Evolutionary conservation across 495 filamentous ascomycete genomes (phyloP).

Genomic region (Cryomyces minteri): DNA sequence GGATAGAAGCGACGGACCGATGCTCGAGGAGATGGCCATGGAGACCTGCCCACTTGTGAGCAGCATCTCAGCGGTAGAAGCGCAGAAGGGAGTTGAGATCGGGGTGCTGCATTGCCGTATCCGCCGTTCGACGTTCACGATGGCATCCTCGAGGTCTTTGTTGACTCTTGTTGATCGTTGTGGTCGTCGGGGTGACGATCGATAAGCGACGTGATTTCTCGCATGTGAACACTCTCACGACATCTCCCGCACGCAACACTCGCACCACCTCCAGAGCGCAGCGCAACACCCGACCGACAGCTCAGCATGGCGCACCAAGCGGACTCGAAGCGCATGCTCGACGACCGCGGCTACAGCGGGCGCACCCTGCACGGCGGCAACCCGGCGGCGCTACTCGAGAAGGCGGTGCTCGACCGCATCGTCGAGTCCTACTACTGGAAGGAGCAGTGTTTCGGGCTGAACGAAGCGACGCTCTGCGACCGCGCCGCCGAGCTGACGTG

Average conservation of each 20-base stretch:
- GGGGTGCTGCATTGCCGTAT: background rate
- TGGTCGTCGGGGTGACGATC: slow-evolving; percentile 1
- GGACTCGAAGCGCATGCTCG: slow-evolving; percentile 25
- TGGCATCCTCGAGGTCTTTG: no score
- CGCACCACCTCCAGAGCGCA: no score
- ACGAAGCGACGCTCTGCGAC: slow-evolving; percentile 77
- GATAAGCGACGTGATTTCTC: background rate
- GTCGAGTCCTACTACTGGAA: slow-evolving; percentile 94
- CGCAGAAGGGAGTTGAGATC: background rate
- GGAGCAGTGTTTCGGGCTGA: slow-evolving; percentile 92
- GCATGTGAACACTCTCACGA: no score
- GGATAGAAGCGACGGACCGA: slow-evolving; percentile 10
- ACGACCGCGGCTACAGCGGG: slow-evolving; percentile 38
- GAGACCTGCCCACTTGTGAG: slow-evolving; percentile 24
- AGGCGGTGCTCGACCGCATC: slow-evolving; percentile 85
- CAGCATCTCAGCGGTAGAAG: slow-evolving; percentile 9
- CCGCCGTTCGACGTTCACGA: no score
- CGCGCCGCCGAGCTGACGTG: slow-evolving; percentile 68
- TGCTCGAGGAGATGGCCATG: slow-evolving; percentile 16
- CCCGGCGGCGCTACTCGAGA: slow-evolving; percentile 78
- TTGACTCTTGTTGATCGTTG: background rate
- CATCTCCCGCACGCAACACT: no score
- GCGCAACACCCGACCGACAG: background rate
- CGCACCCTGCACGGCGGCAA: slow-evolving; percentile 60
- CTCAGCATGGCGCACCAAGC: slow-evolving; percentile 18